Percentiles rank a stretch among this genome's conserved stretches.
Evolutionary conservation across 2,329 filamentous ascomycete species (phyloP).

Genomic region (Xylariaceae sp.): DNA sequence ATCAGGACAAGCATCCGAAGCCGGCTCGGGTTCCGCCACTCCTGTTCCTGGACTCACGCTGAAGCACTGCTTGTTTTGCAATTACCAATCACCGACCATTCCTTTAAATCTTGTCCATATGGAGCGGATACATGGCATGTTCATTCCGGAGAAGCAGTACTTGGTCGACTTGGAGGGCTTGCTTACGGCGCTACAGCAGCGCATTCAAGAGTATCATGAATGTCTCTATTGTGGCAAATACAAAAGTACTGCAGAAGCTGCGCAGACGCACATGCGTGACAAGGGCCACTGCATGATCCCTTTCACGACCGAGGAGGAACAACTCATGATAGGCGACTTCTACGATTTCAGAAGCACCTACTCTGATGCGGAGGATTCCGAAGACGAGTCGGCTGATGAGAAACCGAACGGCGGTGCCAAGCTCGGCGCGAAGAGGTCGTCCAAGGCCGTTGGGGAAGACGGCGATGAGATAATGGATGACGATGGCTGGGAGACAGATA

Average conservation of each 20-base stretch:
- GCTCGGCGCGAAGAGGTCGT: conserved; percentile 55
- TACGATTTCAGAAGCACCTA: conserved; percentile 98
- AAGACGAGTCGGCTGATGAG: conserved; percentile 45
- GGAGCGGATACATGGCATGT: conserved; percentile 90
- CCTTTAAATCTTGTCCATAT: conserved; percentile 81
- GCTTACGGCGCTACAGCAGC: conserved; percentile 69
- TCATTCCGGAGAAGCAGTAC: conserved; percentile 84
- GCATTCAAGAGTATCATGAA: conserved; percentile 73
- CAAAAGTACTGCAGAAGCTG: conserved; percentile 70
- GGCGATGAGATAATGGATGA: conserved; percentile 55
- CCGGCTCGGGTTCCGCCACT: conserved; percentile 39
- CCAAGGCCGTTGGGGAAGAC: conserved; percentile 46
- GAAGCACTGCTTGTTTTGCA: conserved; percentile 81
- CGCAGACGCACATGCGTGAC: conserved; percentile 96
- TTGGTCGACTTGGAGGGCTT: conserved; percentile 78
- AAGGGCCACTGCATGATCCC: conserved; percentile 96
- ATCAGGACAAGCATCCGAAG: conserved; percentile 34
- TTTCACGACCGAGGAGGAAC: conserved; percentile 80
- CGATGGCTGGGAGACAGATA: conserved; percentile 94
- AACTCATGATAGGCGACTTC: conserved; percentile 90
- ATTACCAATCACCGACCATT: conserved; percentile 70
- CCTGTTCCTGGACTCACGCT: conserved; percentile 40
- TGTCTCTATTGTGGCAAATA: conserved; percentile 85
- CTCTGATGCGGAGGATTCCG: conserved; percentile 68
- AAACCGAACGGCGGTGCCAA: conserved; percentile 59